These are phyloP conservation scores for Remersonia thermophila DNA, from an alignment of 2,329 filamentous ascomycete species.

Conservation along the genomic window DNA sequence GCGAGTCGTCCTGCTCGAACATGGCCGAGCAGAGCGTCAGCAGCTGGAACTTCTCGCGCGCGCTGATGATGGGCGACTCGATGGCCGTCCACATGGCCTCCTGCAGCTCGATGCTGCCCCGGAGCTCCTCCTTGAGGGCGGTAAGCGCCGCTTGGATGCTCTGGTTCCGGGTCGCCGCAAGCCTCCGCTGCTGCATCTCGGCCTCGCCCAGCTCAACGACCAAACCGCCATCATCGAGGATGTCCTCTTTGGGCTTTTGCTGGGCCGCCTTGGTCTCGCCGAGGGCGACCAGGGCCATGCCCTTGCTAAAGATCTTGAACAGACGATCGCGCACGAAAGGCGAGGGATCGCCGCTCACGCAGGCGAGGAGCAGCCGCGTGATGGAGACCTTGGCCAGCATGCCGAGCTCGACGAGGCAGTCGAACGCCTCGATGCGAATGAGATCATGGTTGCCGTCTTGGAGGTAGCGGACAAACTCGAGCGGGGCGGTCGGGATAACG, in stretches of 20 bases:
- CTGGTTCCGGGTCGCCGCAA: conserved; percentile 34
- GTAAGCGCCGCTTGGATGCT: conserved; percentile 34
- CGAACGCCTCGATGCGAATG: conserved; percentile 54
- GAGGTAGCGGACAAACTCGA: conserved; percentile 51
- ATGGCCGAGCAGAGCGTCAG: conserved; percentile 39
- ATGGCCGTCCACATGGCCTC: conserved; percentile 37
- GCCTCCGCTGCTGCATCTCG: conserved; percentile 32
- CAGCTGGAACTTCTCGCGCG: conserved; percentile 36
- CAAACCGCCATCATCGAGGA: conserved; percentile 28
- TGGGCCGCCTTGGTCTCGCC: conserved; percentile 37
- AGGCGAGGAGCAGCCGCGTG: conserved; percentile 43
- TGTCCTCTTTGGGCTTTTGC: conserved; percentile 10
- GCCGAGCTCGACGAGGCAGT: conserved; percentile 51
- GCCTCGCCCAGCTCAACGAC: conserved; percentile 35
- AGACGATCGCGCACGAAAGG: conserved; percentile 49
- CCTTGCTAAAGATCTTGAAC: conserved; percentile 45
- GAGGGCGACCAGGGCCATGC: conserved; percentile 51
- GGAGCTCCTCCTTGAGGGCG: conserved; percentile 35
- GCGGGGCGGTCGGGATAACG: conserved; percentile 40
- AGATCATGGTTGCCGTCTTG: conserved; percentile 51
- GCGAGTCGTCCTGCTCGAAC: conserved; percentile 34
- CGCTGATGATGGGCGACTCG: conserved; percentile 33
- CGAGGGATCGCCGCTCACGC: conserved; percentile 49
- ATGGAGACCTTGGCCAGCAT: conserved; percentile 43
- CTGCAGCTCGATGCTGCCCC: conserved; percentile 32